Percentiles rank a stretch among this genome's conserved stretches.
These are phyloP conservation scores for Phytopythium helicoides DNA, from an alignment of 352 stramenopile species.

Conservation along the genomic window DNA sequence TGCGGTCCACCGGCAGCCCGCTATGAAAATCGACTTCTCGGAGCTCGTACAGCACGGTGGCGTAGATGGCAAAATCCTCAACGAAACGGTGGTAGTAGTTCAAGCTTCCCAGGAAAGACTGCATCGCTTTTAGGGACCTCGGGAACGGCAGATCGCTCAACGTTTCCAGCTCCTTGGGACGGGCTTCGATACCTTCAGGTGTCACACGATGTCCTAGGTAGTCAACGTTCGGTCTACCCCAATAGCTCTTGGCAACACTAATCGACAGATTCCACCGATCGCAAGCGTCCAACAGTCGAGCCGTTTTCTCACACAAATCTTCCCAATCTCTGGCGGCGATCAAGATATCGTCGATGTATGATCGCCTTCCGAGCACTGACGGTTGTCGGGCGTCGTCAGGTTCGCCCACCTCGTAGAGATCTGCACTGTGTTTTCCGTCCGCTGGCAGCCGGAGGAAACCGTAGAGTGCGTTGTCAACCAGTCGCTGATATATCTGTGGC, in stretches of 20 bases:
- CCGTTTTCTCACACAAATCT: conserved; percentile 8
- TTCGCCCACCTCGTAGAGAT: conserved; percentile 5
- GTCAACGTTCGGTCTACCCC: conserved; percentile 6
- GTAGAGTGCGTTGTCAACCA: conserved; percentile 23
- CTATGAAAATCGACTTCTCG: too few relatives aligned
- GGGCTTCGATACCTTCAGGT: conserved; percentile 5
- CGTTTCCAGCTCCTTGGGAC: conserved; percentile 4
- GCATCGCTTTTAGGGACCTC: conserved; percentile 5
- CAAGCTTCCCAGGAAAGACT: conserved; percentile 14
- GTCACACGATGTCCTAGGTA: conserved; percentile 16
- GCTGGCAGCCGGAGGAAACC: too few relatives aligned
- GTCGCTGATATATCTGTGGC: conserved; percentile 23
- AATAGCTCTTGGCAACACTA: conserved; percentile 17
- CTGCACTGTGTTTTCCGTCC: too few relatives aligned
- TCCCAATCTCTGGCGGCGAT: conserved; percentile 8
- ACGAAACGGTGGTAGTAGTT: conserved; percentile 19
- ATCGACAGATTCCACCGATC: too few relatives aligned
- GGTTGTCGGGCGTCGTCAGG: not conserved
- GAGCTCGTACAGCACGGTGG: conserved; percentile 9
- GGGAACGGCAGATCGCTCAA: conserved; percentile 1
- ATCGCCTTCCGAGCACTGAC: conserved; percentile 11
- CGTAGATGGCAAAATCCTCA: conserved; percentile 17
- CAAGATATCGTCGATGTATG: conserved; percentile 26
- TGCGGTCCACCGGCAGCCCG: too few relatives aligned
- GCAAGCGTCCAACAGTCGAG: conserved; percentile 7